These are phyloP conservation scores for Aegle marmelos DNA, from an alignment of 345 rosid genomes.

Conservation along the genomic window DNA sequence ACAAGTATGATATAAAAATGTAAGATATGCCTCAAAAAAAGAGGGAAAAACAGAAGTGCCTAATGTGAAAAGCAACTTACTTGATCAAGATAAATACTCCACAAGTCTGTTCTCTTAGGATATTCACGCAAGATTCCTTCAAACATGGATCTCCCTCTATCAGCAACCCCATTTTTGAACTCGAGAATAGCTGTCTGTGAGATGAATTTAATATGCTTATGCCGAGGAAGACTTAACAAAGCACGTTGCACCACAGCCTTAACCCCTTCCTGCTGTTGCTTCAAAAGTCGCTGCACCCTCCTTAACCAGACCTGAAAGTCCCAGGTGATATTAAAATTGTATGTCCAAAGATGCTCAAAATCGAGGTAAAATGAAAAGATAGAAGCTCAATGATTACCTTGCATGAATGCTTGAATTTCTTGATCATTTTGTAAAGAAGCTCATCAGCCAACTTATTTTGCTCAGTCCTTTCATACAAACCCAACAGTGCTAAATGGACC, in stretches of 20 bases:
- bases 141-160: conserved; percentile 82
- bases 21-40: conserved; percentile 4
- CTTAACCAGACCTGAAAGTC: conserved; percentile 69
- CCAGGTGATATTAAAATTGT: conserved; percentile 3
- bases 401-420: conserved; percentile 92
- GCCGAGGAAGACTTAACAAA: conserved; percentile 73
- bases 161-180: conserved; percentile 87
- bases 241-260: conserved; percentile 70
- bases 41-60: not conserved
- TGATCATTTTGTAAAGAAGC: conserved; percentile 70
- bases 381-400: conserved; percentile 46
- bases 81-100: conserved; percentile 96
- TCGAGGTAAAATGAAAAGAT: not conserved
- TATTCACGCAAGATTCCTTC: conserved; percentile 84
- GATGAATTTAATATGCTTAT: conserved; percentile 81
- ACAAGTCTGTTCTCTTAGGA: conserved; percentile 92
- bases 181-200: conserved; percentile 81
- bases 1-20: conserved; percentile 6
- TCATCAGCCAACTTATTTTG: conserved; percentile 70
- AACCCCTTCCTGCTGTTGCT: conserved; percentile 56
- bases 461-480: conserved; percentile 79
- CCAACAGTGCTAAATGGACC: conserved; percentile 77
- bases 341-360: not conserved
- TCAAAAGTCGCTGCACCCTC: conserved; percentile 55
- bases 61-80: conserved; percentile 33